Evolutionary conservation across 2,329 filamentous ascomycete genomes (phyloP), one percentile per base, ranked within the genome.

Genomic region (Aspergillus transmontanensis): DNA sequence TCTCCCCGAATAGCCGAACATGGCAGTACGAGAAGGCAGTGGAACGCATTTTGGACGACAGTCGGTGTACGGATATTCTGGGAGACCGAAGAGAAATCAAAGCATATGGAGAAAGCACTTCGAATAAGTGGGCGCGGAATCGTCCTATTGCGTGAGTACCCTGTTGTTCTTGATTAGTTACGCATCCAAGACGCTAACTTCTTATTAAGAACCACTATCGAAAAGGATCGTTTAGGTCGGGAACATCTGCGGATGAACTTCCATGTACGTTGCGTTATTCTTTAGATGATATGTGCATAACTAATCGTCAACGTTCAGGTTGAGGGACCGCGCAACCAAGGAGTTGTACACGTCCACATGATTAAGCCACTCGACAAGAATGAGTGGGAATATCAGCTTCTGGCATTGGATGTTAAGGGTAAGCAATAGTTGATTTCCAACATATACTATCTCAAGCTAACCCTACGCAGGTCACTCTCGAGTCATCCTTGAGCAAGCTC

Each of bases 21-120:
- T 87, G 89, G 61, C 89, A 95, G 75, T 97, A 96, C 84, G 96
- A 96, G 80, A 89, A 91, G 66, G 92, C 92, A 0, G 90, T 96
- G 55, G 87, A 91, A 72, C 88, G 89, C 65, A 89, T 98, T 75
- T 92, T 90, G 75, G 84, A 85, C 58, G 90, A 96, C 73, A 76
- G 85, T 0, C 83, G 87, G 62, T 96, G 92, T 73, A 82, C 89
- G 32, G 87, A 90, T 61, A 76, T 96, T 7, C 85, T 98, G 1
- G 93, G 93, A 16, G 88, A 92, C 19, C 79, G 85, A 45, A 89
- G 88, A 64, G 86, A 93, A 74, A 94, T 98, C 62, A 84, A 83
- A 26, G 93, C 93, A 0, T 91, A 90, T 76, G 94, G 94, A 45
- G 92, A 97, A 69, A 86, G 89, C 64, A 94, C 91, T 1, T 85